Evolutionary conservation across 2,329 filamentous ascomycete genomes (phyloP).

Genomic region (Aspergillus sp.): DNA sequence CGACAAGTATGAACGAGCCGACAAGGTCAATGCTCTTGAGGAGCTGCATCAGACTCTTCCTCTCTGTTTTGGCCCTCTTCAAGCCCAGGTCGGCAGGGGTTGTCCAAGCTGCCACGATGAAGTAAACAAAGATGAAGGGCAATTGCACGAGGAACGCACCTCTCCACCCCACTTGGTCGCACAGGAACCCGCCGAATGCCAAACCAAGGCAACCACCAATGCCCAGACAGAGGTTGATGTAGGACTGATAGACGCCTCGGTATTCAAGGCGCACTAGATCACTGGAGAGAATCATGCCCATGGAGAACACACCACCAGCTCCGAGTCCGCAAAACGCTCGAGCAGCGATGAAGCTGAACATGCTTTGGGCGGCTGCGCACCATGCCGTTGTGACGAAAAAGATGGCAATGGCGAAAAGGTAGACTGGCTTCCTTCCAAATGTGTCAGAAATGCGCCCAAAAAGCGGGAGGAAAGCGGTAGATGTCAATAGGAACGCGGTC

Average conservation of each 20-base stretch:
- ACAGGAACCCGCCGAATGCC: conserved; percentile 42
- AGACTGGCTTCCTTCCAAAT: conserved; percentile 68
- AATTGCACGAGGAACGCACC: conserved; percentile 53
- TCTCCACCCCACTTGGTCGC: conserved; percentile 44
- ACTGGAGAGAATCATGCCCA: conserved; percentile 61
- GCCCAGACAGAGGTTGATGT: conserved; percentile 43
- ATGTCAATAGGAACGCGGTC: conserved; percentile 75
- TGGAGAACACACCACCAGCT: conserved; percentile 70
- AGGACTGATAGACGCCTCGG: conserved; percentile 46
- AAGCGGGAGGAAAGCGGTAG: conserved; percentile 73
- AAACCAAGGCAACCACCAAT: conserved; percentile 41
- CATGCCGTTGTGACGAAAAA: conserved; percentile 68
- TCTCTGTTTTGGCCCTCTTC: conserved; percentile 44
- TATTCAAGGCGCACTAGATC: conserved; percentile 75
- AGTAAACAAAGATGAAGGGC: conserved; percentile 49
- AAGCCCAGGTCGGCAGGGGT: conserved; percentile 50
- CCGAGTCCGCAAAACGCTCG: conserved; percentile 71
- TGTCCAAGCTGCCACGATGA: conserved; percentile 47
- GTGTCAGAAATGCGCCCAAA: conserved; percentile 74
- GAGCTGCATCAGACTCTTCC: conserved; percentile 44
- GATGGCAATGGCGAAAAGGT: conserved; percentile 62
- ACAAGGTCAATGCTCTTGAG: conserved; percentile 53
- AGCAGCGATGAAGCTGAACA: conserved; percentile 70
- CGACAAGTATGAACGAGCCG: conserved; percentile 51
- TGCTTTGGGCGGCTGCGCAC: conserved; percentile 69